Base-by-base conservation (phyloP, 179 eudicot species). In the Actinidia polygama region DNA sequence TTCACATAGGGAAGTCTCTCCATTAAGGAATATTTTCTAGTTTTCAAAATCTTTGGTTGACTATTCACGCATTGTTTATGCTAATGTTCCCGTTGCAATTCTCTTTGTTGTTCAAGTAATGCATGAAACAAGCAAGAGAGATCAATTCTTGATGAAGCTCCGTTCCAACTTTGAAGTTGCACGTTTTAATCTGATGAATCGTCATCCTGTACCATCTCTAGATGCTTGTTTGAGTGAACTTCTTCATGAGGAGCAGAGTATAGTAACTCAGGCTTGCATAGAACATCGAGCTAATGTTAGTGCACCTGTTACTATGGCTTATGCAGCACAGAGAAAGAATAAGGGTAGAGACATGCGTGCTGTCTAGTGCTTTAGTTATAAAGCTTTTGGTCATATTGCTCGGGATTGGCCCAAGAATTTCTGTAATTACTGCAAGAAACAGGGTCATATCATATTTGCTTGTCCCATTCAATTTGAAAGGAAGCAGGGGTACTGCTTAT, bases 111-210 rank as follows among this genome's bases (percentile, higher is more conserved):
- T 47, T 47, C 57, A 73, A 0, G 10, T 10, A 0, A 18, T 73
- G 16, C 30, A 73, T 73, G 57, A 73, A 14, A 2, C 5, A 18
- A 47, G 23, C 18, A 18, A 73, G 21, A 36, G n/a, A 46, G 77
- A 73, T 73, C n/a, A 73, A 49, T 73, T 73, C 24, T 19, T 73
- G 16, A 73, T 73, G 77, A 49, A 49, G 1, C 26, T 73, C 3
- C n/a, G 24, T 2, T 21, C 2, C 50, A 12, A 73, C 4, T 73
- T 73, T 49, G 58, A 73, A 26, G 24, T 50, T 50, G 8, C 53
- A 4, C 53, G 53, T 8, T 50, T 4, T 4, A 50, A 50, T 50
- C 8, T 50, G 30, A 47, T 73, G 47, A 73, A 46, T 6, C 24
- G 30, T 9, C 14, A 19, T 49, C 77, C 24, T 47, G 16, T 30